A percentile compares a stretch with the other conserved stretches of the same genome.
phyloP scores from a whole-genome alignment of 2,329 filamentous ascomycete genomes.

The Sporothrix dimorphospora region DNA sequence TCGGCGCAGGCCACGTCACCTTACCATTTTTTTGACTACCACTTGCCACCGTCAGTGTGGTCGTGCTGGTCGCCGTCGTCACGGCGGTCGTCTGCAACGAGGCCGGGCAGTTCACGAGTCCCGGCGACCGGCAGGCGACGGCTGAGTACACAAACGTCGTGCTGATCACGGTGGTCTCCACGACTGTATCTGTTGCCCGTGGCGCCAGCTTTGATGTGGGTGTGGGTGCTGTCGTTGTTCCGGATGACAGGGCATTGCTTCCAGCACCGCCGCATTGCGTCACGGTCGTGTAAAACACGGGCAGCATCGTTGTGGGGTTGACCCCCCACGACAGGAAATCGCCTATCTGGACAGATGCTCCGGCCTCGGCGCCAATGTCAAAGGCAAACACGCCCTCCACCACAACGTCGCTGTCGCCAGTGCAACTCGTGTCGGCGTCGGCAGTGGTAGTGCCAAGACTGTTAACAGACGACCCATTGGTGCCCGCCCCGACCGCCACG shows the following conservation, averaged over 20 bases:
- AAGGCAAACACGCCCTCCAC: slow-evolving; percentile 56
- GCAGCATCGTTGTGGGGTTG: slow-evolving; percentile 48
- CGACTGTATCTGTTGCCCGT: too few species aligned
- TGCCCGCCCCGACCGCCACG: slow-evolving; percentile 43
- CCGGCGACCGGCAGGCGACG: slow-evolving; percentile 48
- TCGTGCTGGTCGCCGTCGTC: slow-evolving; percentile 43
- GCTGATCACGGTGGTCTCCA: slow-evolving; percentile 45
- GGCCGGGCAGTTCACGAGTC: slow-evolving; percentile 53
- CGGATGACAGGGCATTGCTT: slow-evolving; percentile 33
- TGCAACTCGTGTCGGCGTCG: background rate
- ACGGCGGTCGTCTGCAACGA: slow-evolving; percentile 50
- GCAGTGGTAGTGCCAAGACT: background rate
- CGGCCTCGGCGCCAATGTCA: slow-evolving; percentile 57
- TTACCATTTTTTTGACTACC: slow-evolving; percentile 40
- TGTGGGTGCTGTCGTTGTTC: slow-evolving; percentile 28
- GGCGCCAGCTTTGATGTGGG: background rate
- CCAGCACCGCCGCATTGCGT: slow-evolving; percentile 39
- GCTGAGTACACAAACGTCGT: slow-evolving; percentile 49
- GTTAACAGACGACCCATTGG: background rate
- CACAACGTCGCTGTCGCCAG: slow-evolving; percentile 47
- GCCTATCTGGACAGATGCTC: slow-evolving; percentile 52
- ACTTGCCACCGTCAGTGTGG: slow-evolving; percentile 43
- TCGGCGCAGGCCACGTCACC: slow-evolving; percentile 47
- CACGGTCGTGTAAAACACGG: slow-evolving; percentile 58
- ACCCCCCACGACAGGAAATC: slow-evolving; percentile 54